These are phyloP conservation scores for Myriosclerotinia duriaeana DNA, from an alignment of 2,329 filamentous ascomycete genomes.

Conservation along the genomic window DNA sequence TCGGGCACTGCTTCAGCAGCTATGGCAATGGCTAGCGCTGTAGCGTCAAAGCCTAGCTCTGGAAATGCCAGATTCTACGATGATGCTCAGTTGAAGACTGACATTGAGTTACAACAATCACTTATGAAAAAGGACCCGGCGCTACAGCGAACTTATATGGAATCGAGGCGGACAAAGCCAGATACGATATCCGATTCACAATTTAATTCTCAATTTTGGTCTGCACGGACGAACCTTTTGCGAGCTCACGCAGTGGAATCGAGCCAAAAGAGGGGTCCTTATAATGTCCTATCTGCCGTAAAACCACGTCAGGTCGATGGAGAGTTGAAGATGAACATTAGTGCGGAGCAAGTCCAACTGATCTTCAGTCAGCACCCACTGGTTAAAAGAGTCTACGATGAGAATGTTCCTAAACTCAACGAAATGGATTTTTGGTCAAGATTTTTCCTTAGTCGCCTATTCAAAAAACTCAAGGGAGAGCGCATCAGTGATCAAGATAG, in stretches of 20 bases:
- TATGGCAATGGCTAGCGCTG: constrained; percentile 75
- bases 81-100: constrained; percentile 71
- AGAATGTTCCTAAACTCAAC: constrained; percentile 79
- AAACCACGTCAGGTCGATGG: constrained; percentile 77
- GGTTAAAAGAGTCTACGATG: constrained; percentile 86
- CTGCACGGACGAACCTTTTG: constrained; percentile 78
- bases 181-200: constrained; percentile 76
- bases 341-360: constrained; percentile 85
- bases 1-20: constrained; percentile 58
- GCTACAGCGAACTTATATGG: constrained; percentile 82
- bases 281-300: constrained; percentile 89
- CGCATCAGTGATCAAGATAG: constrained; percentile 76
- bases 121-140: constrained; percentile 76
- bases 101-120: constrained; percentile 83
- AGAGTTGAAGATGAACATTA: constrained; percentile 77
- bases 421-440: constrained; percentile 87
- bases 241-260: constrained; percentile 88
- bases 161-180: constrained; percentile 79
- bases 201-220: constrained; percentile 94
- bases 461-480: constrained; percentile 89
- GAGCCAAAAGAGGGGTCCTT: constrained; percentile 81
- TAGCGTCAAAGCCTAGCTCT: constrained; percentile 50
- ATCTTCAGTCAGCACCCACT: constrained; percentile 93
- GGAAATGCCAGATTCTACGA: constrained; percentile 70
- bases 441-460: constrained; percentile 88